Evolutionary conservation across 768 basidiomycete genomes (phyloP).

Genomic region (Serendipita vermifera): DNA sequence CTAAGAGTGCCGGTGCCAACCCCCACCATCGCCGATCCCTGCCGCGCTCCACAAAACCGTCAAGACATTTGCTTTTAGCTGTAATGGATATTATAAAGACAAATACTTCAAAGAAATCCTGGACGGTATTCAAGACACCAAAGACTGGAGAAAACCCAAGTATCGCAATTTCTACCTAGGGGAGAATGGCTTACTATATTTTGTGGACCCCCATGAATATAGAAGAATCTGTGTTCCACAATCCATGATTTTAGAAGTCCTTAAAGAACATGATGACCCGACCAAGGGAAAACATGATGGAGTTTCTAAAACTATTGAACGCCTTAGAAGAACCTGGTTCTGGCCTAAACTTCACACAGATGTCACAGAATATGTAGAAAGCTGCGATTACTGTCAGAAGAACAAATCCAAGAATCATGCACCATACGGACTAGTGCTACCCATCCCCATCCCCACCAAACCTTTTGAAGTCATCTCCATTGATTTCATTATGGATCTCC

Average conservation of each 20-base stretch:
- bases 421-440: slow-evolving; percentile 4
- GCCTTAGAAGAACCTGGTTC: slow-evolving; percentile 20
- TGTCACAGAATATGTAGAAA: slow-evolving; percentile 15
- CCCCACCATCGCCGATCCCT: too few species aligned
- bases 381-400: slow-evolving; percentile 14
- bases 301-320: slow-evolving; percentile 21
- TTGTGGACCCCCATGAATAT: slow-evolving; percentile 20
- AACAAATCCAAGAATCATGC: neutral
- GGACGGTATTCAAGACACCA: too few species aligned
- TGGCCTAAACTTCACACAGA: slow-evolving; percentile 24
- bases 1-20: too few species aligned
- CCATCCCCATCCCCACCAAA: slow-evolving; percentile 2
- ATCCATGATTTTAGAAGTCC: slow-evolving; percentile 12
- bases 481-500: slow-evolving; percentile 18
- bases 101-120: too few species aligned
- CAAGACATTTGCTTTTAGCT: too few species aligned
- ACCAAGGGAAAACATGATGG: slow-evolving; percentile 21
- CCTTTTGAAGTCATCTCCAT: slow-evolving; percentile 10
- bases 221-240: slow-evolving; percentile 23
- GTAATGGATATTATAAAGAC: too few species aligned
- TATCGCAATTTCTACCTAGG: slow-evolving; percentile 13
- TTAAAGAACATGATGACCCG: slow-evolving; percentile 20
- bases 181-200: slow-evolving; percentile 18
- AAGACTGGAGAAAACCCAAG: slow-evolving; percentile 12
- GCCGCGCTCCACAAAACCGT: too few species aligned